Evolutionary conservation across 495 filamentous ascomycete genomes (phyloP).

Genomic region (Lepraria neglecta): DNA sequence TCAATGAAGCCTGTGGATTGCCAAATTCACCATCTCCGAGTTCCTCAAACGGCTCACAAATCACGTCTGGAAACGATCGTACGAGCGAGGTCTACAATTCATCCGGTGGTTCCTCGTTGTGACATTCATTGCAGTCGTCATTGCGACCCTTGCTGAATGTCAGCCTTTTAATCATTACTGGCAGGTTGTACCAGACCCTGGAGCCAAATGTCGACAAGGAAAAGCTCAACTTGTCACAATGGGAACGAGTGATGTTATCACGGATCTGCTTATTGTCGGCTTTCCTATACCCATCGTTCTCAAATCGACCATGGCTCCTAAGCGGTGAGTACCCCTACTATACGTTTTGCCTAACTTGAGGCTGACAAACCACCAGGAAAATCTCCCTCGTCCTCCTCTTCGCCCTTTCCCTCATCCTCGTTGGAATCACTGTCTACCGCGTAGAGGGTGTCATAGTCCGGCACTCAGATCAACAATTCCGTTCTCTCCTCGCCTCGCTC

Average conservation of each 20-base stretch:
- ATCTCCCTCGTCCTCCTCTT: constrained; percentile 67
- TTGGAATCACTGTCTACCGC: constrained; percentile 69
- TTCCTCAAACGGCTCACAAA: constrained; percentile 77
- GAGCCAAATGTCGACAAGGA: constrained; percentile 72
- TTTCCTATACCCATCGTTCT: constrained; percentile 87
- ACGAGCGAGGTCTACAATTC: constrained; percentile 57
- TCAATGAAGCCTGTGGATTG: constrained; percentile 69
- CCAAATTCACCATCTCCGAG: constrained; percentile 84
- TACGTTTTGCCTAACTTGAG: not conserved
- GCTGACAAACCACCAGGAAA: constrained; percentile 36
- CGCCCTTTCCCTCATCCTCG: constrained; percentile 68
- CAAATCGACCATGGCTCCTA: constrained; percentile 59
- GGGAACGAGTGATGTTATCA: constrained; percentile 78
- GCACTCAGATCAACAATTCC: constrained; percentile 61
- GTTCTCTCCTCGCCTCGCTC: constrained; percentile 69
- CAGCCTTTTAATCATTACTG: constrained; percentile 79
- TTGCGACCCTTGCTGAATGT: constrained; percentile 79
- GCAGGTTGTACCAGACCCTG: constrained; percentile 87
- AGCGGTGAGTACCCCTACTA: constrained; percentile 36
- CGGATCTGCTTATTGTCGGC: constrained; percentile 76
- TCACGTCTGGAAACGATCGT: constrained; percentile 62
- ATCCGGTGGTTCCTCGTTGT: constrained; percentile 67
- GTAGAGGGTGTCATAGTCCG: constrained; percentile 61
- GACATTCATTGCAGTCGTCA: constrained; percentile 73
- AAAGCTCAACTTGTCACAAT: constrained; percentile 82